Percentiles rank a stretch among this genome's conserved stretches.
These are phyloP conservation scores for Apiospora phragmitis DNA, from an alignment of 2,329 filamentous ascomycete species.

Conservation along the genomic window DNA sequence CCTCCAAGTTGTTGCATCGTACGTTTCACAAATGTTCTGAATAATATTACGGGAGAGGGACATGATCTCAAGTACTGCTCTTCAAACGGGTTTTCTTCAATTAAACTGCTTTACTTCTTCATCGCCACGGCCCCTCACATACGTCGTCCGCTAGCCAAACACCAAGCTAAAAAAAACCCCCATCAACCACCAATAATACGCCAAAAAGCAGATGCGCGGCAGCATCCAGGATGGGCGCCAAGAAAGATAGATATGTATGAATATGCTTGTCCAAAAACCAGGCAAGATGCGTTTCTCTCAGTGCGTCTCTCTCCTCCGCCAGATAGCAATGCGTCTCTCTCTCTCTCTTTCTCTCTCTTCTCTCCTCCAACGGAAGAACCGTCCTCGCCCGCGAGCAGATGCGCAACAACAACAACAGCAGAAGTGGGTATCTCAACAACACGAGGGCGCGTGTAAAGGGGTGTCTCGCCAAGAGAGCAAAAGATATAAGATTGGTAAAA, in stretches of 20 bases:
- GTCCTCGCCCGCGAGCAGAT: constrained; percentile 23
- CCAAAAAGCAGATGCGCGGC: background rate
- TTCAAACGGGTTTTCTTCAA: background rate
- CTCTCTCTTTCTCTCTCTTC: background rate
- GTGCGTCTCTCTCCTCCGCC: background rate
- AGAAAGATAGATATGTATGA: background rate
- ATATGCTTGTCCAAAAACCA: background rate
- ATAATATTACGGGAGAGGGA: background rate
- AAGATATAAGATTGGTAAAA: constrained; percentile 15
- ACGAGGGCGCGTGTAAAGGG: constrained; percentile 19
- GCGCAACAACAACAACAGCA: constrained; percentile 19
- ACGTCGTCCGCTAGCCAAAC: background rate
- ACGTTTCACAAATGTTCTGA: background rate
- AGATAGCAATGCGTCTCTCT: background rate
- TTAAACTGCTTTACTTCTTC: background rate
- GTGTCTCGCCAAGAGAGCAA: background rate
- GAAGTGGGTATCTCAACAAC: constrained; percentile 24
- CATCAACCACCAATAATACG: background rate
- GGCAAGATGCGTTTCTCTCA: background rate
- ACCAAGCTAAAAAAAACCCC: background rate
- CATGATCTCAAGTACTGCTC: background rate
- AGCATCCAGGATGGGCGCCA: background rate
- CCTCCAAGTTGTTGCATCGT: too few relatives aligned
- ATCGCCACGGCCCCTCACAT: background rate
- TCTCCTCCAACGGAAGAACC: constrained; percentile 8